A percentile compares a stretch with the other conserved stretches of the same genome.
Evolutionary conservation across 1,139 yeast species (phyloP).

Genomic region (Magnusiomyces ingens): DNA sequence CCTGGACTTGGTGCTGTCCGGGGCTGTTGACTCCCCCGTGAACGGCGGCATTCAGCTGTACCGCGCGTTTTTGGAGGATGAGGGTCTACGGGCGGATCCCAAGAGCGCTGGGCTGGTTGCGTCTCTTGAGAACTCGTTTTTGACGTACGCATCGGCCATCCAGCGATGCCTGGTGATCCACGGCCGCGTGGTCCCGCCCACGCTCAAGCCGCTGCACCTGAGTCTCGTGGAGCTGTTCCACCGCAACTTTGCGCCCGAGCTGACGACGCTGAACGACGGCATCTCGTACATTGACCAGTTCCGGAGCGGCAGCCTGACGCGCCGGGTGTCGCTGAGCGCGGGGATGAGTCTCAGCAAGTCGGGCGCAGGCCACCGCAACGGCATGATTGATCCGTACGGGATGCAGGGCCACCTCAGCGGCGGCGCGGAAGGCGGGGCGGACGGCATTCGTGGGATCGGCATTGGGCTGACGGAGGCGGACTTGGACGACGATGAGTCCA

Average conservation of each 20-base stretch:
- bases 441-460: neutral
- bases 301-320: constrained; percentile 13
- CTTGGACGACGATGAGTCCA: constrained; percentile 11
- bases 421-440: neutral
- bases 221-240: constrained; percentile 57
- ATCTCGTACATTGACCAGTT: constrained; percentile 16
- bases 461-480: neutral
- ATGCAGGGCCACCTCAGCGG: neutral
- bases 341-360: constrained; percentile 8
- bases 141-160: constrained; percentile 61
- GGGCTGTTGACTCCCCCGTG: constrained; percentile 88
- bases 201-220: constrained; percentile 57
- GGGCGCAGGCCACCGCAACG: neutral
- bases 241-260: constrained; percentile 64
- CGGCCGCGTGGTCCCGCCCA: constrained; percentile 54
- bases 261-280: constrained; percentile 37
- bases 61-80: constrained; percentile 55
- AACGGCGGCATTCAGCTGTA: constrained; percentile 90
- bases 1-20: constrained; percentile 70
- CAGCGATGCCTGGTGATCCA: constrained; percentile 64
- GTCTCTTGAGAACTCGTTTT: constrained; percentile 54
- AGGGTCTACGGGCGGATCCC: constrained; percentile 35
- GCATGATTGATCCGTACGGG: neutral
- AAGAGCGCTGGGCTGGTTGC: constrained; percentile 37
- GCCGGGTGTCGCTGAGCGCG: constrained; percentile 12